Conservation (phyloP, 1,139 yeast species). For the Candida glucosophila region DNA sequence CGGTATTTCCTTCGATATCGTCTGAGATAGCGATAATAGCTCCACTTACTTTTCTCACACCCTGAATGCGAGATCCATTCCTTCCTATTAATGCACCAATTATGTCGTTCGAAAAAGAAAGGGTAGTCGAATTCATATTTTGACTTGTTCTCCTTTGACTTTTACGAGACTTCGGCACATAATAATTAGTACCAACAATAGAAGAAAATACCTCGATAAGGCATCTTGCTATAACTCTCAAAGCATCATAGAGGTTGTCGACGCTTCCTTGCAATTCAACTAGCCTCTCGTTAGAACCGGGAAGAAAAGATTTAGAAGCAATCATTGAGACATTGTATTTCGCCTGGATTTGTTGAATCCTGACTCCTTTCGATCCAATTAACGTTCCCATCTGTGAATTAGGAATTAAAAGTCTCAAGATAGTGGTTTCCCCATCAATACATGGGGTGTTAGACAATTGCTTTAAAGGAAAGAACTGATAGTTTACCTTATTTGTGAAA, state of each 20-base stretch:
- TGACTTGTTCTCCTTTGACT: slow-evolving; percentile 4
- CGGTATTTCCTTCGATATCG: slow-evolving; percentile 55
- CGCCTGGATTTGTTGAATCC: slow-evolving; percentile 77
- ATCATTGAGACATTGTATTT: slow-evolving; percentile 68
- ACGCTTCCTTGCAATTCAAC: slow-evolving; percentile 85
- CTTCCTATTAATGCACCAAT: slow-evolving; percentile 91
- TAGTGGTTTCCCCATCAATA: slow-evolving; percentile 44
- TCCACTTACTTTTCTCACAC: slow-evolving; percentile 71
- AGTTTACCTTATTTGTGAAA: slow-evolving; percentile 21
- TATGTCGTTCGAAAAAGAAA: slow-evolving; percentile 69
- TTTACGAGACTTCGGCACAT: slow-evolving; percentile 42
- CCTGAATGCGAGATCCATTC: slow-evolving; percentile 80
- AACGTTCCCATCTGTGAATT: slow-evolving; percentile 87
- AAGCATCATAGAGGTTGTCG: slow-evolving; percentile 49
- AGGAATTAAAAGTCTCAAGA: slow-evolving; percentile 67
- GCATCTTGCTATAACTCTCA: slow-evolving; percentile 61
- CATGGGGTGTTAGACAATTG: slow-evolving; percentile 45
- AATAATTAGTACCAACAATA: slow-evolving; percentile 57
- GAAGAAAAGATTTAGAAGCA: slow-evolving; percentile 78
- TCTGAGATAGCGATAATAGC: slow-evolving; percentile 76
- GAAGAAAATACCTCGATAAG: slow-evolving; percentile 64
- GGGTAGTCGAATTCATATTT: slow-evolving; percentile 14
- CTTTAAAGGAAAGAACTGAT: slow-evolving; percentile 55
- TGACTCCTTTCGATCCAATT: slow-evolving; percentile 76
- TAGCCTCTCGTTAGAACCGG: slow-evolving; percentile 78